These are phyloP conservation scores for Thymus quinquecostatus DNA, from an alignment of 257 asterid genomes.

Conservation along the genomic window DNA sequence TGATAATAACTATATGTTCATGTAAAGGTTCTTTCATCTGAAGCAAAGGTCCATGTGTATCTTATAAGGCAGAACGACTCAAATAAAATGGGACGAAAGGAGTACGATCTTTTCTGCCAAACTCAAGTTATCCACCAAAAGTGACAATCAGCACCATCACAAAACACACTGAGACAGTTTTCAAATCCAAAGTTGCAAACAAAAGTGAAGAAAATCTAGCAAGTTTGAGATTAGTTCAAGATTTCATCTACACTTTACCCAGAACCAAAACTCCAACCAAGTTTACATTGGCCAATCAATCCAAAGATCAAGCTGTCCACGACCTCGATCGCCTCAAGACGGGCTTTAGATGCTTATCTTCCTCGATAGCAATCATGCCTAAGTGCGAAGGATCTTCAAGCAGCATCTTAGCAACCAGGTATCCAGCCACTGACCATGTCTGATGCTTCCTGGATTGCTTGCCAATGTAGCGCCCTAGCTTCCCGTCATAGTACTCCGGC, in stretches of 20 bases:
- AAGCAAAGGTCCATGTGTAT: neutral
- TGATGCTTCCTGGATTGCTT: conserved; percentile 57
- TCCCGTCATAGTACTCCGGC: conserved; percentile 64
- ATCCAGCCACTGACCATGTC: conserved; percentile 60
- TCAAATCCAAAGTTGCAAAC: neutral
- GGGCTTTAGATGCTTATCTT: conserved; percentile 53
- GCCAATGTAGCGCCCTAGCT: conserved; percentile 49
- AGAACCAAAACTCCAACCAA: no score
- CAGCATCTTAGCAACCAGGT: conserved; percentile 58
- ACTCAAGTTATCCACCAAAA: no score
- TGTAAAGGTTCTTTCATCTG: no score
- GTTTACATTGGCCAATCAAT: neutral
- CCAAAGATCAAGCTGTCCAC: conserved; percentile 38
- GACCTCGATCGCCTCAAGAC: conserved; percentile 47
- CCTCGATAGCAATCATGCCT: conserved; percentile 57
- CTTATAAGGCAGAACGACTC: neutral
- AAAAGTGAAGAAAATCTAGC: neutral
- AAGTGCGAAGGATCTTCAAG: conserved; percentile 62
- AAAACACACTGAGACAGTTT: neutral
- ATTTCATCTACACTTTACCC: neutral
- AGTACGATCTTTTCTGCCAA: no score
- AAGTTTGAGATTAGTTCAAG: neutral
- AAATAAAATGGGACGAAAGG: no score
- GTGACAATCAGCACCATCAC: neutral
- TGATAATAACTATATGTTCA: no score